Base-by-base conservation (phyloP, 2,329 filamentous ascomycete genomes). In the Talaromyces sp. region DNA sequence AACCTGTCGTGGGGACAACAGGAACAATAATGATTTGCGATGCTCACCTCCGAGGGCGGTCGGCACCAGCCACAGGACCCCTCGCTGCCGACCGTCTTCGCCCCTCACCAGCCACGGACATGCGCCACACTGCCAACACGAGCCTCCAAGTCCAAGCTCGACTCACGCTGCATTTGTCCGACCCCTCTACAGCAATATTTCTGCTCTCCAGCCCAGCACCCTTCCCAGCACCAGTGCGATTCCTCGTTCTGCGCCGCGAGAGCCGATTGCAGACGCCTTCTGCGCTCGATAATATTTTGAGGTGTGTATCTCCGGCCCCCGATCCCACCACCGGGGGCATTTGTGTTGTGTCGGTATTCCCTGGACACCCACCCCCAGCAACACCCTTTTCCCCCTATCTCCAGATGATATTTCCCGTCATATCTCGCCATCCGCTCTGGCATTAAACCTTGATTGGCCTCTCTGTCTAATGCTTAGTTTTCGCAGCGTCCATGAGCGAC, bases 31-130 rank as follows among this genome's bases (percentile, higher is more conserved):
- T 46, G 24, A 46, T 21, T 46, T 46, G 43, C 17, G 17, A 46
- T 46, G 11, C 43, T 46, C 43, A 46, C 43, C 43, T 52, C 49
- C 24, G 24, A 52, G 26, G 49, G 27, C 49, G 49, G 55, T 43
- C n/a, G 14, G 51, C 56, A 63, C 59, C 59, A 61, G 59, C 59
- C 59, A 61, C 59, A 58, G 49, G 13, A 50, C 56, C 62, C 59
- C 62, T 59, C 61, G 58, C 21, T 58, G 56, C 26, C 43, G 46
- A 46, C 29, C 27, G 43, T 14, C 31, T 52, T 52, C 35, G 62
- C 46, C 59, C 64, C 60, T 56, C 68, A 67, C 68, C 67, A 71
- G 70, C 69, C 70, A 70, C 70, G 69, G 26, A 6, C 14, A 26
- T 27, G 31, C 31, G 29, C 26, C 29, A 55, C 49, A n/a, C 49